A percentile compares a stretch with the other conserved stretches of the same genome.
Conservation (phyloP, 2,329 filamentous ascomycete genomes). For the Myotisia sp. region DNA sequence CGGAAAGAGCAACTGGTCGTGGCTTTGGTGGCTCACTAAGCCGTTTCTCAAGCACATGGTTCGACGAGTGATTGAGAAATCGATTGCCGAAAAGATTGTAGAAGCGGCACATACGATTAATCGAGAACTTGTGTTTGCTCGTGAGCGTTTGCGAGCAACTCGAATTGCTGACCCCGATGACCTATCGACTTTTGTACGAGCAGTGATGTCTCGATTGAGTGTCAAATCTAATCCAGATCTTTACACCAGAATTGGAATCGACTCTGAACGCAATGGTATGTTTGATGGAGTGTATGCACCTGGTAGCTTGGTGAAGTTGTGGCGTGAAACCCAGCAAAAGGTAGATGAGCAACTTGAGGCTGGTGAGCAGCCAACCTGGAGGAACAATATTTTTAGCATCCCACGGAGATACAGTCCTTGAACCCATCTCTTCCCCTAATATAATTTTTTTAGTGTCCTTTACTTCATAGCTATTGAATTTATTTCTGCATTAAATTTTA, state of each 20-base stretch:
- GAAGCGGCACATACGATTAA: conserved; percentile 60
- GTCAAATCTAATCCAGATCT: conserved; percentile 63
- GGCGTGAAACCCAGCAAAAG: conserved; percentile 59
- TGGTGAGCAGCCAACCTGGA: conserved; percentile 47
- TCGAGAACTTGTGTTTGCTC: conserved; percentile 70
- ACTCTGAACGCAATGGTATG: conserved; percentile 45
- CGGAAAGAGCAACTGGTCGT: conserved; percentile 53
- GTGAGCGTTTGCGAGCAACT: conserved; percentile 74
- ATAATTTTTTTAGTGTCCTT: too few relatives aligned
- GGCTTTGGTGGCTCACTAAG: conserved; percentile 69
- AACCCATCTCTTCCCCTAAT: too few relatives aligned
- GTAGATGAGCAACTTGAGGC: conserved; percentile 61
- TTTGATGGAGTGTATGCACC: conserved; percentile 81
- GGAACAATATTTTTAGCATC: conserved; percentile 61
- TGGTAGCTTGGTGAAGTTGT: conserved; percentile 76
- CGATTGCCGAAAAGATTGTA: conserved; percentile 58
- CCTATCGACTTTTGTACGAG: conserved; percentile 66
- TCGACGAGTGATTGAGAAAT: conserved; percentile 61
- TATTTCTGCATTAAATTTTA: too few relatives aligned
- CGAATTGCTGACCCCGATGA: conserved; percentile 69
- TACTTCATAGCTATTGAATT: too few relatives aligned
- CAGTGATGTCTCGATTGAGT: conserved; percentile 60
- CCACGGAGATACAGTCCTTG: too few relatives aligned
- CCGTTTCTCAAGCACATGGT: conserved; percentile 70
- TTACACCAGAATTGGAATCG: conserved; percentile 57